Evolutionary conservation across 768 basidiomycete genomes (phyloP), one percentile per base, ranked within the genome.

Genomic region (Psilocybe tampanensis): DNA sequence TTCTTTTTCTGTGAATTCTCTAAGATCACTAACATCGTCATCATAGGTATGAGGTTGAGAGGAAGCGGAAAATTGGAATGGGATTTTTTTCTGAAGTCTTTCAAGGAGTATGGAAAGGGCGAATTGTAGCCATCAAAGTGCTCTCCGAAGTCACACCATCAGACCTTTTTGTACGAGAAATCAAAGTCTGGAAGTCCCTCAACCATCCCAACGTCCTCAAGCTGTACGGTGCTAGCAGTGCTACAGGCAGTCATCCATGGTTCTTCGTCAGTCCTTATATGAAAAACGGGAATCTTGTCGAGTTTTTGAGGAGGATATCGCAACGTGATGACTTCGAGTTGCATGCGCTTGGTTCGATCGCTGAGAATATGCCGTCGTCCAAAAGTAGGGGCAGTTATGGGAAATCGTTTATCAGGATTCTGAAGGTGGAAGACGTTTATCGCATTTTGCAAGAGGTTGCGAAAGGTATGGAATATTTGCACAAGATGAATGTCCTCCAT

Each of bases 391-490:
- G 65, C 34, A 59, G 56, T 26, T 65, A 63, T 47, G 60, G 60
- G 17, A 61, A 55, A 47, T 44, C 52, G 2, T 58, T 61, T 13
- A 44, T 52, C 48, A 64, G 44, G 49, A 43, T 61, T 33, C 44
- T 60, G 39, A 73, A 75, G 44, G 72, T 75, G 34, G 71, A 72
- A 17, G 83, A 88, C 59, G 67, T 81, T 36, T 74, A 86, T 64
- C 76, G 79, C 62, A 85, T 85, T 70, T 82, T 93, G 67, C 77
- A 85, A 55, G 87, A 93, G 70, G 84, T 93, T 60, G 86, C 90
- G 12, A 80, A 82, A 63, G 92, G 92, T 8, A 92, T 95, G 91
- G 80, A 83, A 51, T 93, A 94, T 68, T 69, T 95, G 59, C 92
- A 95, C 68, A 65, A 69, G 5, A 72, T 80, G 56, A 86, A 81